Conservation (phyloP, 2,329 filamentous ascomycete genomes). For the Neofusicoccum ribis region DNA sequence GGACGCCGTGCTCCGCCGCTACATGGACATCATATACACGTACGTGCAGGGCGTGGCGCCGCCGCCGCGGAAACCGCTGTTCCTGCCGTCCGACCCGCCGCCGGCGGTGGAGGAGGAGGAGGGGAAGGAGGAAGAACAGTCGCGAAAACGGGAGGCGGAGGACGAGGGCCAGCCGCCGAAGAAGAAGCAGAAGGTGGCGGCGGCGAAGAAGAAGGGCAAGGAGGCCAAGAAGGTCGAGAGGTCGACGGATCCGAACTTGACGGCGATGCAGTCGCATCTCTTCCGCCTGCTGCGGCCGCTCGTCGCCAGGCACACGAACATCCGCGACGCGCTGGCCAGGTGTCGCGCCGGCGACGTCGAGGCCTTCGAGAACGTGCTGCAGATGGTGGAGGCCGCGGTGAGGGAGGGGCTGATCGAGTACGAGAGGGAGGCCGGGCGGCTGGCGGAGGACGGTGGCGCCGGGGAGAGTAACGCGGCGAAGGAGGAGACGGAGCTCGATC, state of each 20-base stretch:
- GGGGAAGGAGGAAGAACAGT: neutral
- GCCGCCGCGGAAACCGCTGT: slow-evolving; percentile 70
- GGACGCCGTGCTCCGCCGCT: slow-evolving; percentile 83
- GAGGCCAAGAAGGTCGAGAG: slow-evolving; percentile 45
- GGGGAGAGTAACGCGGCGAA: slow-evolving; percentile 38
- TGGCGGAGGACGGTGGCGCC: neutral
- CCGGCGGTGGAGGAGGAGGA: slow-evolving; percentile 23
- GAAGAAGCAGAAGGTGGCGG: slow-evolving; percentile 33
- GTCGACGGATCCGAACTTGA: slow-evolving; percentile 64
- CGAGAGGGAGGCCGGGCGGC: slow-evolving; percentile 36
- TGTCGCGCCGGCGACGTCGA: slow-evolving; percentile 69
- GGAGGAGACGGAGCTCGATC: slow-evolving; percentile 29
- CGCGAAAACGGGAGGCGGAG: neutral
- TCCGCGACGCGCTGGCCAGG: slow-evolving; percentile 79
- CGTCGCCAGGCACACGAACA: slow-evolving; percentile 74
- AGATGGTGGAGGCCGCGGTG: slow-evolving; percentile 72
- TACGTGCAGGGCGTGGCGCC: slow-evolving; percentile 68
- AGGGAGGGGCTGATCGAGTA: slow-evolving; percentile 72
- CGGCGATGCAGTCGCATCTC: slow-evolving; percentile 83
- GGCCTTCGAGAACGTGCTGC: slow-evolving; percentile 74
- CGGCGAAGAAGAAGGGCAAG: slow-evolving; percentile 23
- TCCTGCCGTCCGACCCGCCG: slow-evolving; percentile 59
- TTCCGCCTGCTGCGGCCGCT: slow-evolving; percentile 88
- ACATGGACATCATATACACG: slow-evolving; percentile 85
- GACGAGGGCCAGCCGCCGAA: slow-evolving; percentile 35